Conservation (phyloP, 2,329 filamentous ascomycete species). For the Teratosphaeriaceae sp. region DNA sequence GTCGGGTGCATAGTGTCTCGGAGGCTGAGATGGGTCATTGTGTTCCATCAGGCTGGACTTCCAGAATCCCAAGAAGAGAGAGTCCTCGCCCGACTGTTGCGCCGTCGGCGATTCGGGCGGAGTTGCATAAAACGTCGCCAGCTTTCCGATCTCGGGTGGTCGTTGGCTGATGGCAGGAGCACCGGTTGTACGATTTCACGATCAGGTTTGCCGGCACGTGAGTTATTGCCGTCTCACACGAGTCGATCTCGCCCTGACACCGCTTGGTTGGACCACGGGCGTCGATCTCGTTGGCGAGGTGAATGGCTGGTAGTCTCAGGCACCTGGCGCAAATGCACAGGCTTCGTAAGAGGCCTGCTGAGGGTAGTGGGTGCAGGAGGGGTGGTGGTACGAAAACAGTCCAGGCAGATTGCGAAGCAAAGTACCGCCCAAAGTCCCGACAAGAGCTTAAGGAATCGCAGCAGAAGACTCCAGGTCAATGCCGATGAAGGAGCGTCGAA, state of each 20-base stretch:
- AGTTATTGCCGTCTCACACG: neutral
- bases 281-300: no score
- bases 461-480: conserved; percentile 7
- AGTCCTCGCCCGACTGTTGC: conserved; percentile 18
- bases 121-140: conserved; percentile 28
- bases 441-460: conserved; percentile 5
- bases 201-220: no score
- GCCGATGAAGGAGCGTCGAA: conserved; percentile 8
- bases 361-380: neutral
- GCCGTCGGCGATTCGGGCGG: conserved; percentile 26
- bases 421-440: conserved; percentile 10
- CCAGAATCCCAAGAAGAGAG: conserved; percentile 11
- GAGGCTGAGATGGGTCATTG: conserved; percentile 26
- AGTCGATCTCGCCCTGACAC: neutral
- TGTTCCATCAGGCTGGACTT: conserved; percentile 25
- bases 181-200: no score
- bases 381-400: neutral
- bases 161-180: no score
- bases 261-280: neutral
- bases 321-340: no score
- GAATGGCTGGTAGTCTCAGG: no score
- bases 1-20: conserved; percentile 26
- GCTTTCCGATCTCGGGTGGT: conserved; percentile 6
- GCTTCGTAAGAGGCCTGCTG: neutral
- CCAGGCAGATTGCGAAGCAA: neutral